Base-by-base conservation (phyloP, 2,329 filamentous ascomycete genomes). In the Tolypocladium tropicale region DNA sequence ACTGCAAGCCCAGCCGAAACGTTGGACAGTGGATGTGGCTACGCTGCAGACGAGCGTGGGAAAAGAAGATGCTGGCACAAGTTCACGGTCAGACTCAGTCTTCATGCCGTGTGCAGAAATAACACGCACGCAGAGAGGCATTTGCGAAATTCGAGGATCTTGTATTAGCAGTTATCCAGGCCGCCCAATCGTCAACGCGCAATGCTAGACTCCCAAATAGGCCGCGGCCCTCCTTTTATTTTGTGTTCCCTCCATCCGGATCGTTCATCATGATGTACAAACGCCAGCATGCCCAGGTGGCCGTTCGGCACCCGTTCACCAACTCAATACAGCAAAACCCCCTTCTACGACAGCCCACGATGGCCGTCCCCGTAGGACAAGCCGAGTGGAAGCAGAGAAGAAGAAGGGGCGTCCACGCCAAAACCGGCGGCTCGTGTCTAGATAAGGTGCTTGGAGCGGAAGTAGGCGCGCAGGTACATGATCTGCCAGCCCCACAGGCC, bases 401-500 rank as follows among this genome's bases (percentile, higher is more conserved):
- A 16, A 49, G 46, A n/a, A 16, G 6, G 16, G 46, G 6, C 46
- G 18, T 33, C 28, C 46, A 14, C 18, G 12, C 23, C n/a, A n/a
- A n/a, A n/a, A n/a, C n/a, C 25, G 23, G 12, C 18, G 33, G 6
- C 23, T n/a, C n/a, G 25, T 12, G 6, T 56, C 62, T 67, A 74
- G 59, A 74, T 74, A 55, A 74, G 63, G 58, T 74, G 71, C 69
- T 74, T 74, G 55, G 70, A 73, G 80, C 91, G 85, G 81, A 99
- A 99, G 80, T 99, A 99, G 61, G 93, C 92, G 71, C 94, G 83
- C 74, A 99, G 80, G 75, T 99, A 99, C 70, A 99, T 85, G 68
- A 99, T 89, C 84, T 99, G 94, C 94, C 94, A 99, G 46, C 78
- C 91, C 72, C 94, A 95, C 65, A 99, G 78, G 36, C 83, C 89